Percentiles rank a stretch among this genome's conserved stretches.
phyloP scores from a whole-genome alignment of 2,329 filamentous ascomycete species.

The Ophiostoma montium region DNA sequence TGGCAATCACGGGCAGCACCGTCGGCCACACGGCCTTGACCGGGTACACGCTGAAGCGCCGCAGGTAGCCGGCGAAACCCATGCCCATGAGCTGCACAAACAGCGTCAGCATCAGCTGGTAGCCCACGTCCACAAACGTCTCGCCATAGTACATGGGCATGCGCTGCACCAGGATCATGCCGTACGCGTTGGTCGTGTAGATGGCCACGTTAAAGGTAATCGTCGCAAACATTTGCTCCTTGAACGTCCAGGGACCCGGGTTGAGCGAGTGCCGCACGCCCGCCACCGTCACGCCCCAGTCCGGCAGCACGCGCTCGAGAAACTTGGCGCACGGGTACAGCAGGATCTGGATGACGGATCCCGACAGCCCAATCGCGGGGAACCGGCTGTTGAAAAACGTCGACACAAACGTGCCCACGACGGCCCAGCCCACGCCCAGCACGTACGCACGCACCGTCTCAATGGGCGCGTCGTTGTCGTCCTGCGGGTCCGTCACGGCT shows the following conservation, averaged over 20 bases:
- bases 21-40: conserved; percentile 53
- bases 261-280: conserved; percentile 41
- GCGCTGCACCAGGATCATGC: conserved; percentile 23
- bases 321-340: conserved; percentile 43
- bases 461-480: conserved; percentile 32
- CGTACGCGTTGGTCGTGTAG: conserved; percentile 34
- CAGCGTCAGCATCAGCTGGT: conserved; percentile 44
- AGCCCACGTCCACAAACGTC: conserved; percentile 40
- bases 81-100: conserved; percentile 51
- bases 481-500: conserved; percentile 15
- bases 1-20: conserved; percentile 43
- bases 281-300: conserved; percentile 34
- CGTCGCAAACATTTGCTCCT: conserved; percentile 47
- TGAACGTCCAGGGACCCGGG: conserved; percentile 46
- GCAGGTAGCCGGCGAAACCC: conserved; percentile 44
- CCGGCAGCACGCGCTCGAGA: conserved; percentile 41
- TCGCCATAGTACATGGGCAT: conserved; percentile 31
- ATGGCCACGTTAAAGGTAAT: conserved; percentile 51
- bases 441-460: conserved; percentile 49
- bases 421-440: conserved; percentile 43
- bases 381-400: conserved; percentile 45
- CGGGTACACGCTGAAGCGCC: conserved; percentile 45
- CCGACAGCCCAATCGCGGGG: conserved; percentile 44
- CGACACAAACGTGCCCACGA: conserved; percentile 41
- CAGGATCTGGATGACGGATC: conserved; percentile 47